These are phyloP conservation scores for Phytopythium cucurbitacearum DNA, from an alignment of 352 stramenopile species.

Conservation along the genomic window DNA sequence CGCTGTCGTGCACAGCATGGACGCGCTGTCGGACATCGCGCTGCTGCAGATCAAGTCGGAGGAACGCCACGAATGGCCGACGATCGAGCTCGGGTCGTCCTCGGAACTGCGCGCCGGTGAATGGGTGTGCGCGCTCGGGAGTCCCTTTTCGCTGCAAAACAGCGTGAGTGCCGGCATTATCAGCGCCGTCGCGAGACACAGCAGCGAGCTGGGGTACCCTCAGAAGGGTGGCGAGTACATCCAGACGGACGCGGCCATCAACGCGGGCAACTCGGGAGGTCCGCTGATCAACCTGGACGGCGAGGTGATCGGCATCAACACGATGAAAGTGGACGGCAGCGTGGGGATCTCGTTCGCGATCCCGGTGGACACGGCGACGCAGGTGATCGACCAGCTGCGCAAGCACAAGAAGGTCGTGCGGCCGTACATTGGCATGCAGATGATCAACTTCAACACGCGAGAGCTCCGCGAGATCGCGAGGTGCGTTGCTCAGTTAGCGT, in stretches of 20 bases:
- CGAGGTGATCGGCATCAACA: conserved; percentile 94
- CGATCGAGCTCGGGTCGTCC: conserved; percentile 67
- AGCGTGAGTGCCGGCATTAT: conserved; percentile 92
- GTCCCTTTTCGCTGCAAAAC: conserved; percentile 89
- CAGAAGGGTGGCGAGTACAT: conserved; percentile 88
- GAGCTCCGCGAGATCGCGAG: conserved; percentile 63
- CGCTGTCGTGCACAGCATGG: conserved; percentile 78
- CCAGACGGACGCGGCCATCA: conserved; percentile 94
- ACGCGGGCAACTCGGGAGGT: conserved; percentile 90
- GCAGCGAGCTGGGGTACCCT: conserved; percentile 82
- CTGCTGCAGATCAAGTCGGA: conserved; percentile 82
- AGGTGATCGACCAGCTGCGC: conserved; percentile 89
- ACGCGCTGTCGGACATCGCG: conserved; percentile 88
- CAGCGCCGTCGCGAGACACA: conserved; percentile 83
- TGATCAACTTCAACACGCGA: conserved; percentile 82
- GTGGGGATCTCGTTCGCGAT: conserved; percentile 93
- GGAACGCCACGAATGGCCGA: conserved; percentile 57
- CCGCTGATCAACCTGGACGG: conserved; percentile 93
- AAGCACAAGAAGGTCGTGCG: conserved; percentile 86
- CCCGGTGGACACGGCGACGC: conserved; percentile 85
- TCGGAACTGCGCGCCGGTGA: conserved; percentile 82
- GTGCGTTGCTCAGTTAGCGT: conserved; percentile 9
- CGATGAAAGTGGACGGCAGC: conserved; percentile 89
- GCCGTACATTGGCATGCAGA: conserved; percentile 91
- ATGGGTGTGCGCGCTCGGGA: conserved; percentile 91